Evolutionary conservation across 441 rosid species (phyloP).

Genomic region (Hypseocharis bilobata): DNA sequence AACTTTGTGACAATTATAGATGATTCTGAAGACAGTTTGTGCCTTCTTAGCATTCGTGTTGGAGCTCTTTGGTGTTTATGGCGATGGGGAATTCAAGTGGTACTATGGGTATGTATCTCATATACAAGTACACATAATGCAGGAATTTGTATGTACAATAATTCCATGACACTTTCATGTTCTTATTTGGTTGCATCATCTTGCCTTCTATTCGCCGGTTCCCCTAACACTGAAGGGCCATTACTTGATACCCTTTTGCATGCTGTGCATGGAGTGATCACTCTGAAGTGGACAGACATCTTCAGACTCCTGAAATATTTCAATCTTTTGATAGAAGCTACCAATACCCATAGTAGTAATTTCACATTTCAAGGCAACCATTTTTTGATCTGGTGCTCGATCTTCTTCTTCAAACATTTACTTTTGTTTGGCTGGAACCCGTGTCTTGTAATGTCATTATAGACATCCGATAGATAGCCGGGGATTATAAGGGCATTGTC

Average conservation of each 20-base stretch:
- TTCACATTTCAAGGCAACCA: background rate
- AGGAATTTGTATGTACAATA: background rate
- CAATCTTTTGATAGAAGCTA: background rate
- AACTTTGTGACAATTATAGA: slow-evolving; percentile 36
- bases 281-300: background rate
- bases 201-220: background rate
- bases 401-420: no score
- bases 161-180: background rate
- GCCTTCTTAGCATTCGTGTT: slow-evolving; percentile 62
- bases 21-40: slow-evolving; percentile 78
- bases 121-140: background rate
- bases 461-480: no score
- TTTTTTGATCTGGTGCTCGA: background rate
- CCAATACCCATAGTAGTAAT: background rate
- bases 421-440: no score
- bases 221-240: background rate
- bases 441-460: no score
- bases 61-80: slow-evolving; percentile 61
- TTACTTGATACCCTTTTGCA: background rate
- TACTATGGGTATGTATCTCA: slow-evolving; percentile 51
- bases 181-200: background rate
- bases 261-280: background rate
- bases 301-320: background rate
- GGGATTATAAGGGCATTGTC: no score
- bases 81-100: slow-evolving; percentile 83